These are phyloP conservation scores for Lathyrus aphaca DNA, from an alignment of 306 rosid genomes.

Conservation along the genomic window DNA sequence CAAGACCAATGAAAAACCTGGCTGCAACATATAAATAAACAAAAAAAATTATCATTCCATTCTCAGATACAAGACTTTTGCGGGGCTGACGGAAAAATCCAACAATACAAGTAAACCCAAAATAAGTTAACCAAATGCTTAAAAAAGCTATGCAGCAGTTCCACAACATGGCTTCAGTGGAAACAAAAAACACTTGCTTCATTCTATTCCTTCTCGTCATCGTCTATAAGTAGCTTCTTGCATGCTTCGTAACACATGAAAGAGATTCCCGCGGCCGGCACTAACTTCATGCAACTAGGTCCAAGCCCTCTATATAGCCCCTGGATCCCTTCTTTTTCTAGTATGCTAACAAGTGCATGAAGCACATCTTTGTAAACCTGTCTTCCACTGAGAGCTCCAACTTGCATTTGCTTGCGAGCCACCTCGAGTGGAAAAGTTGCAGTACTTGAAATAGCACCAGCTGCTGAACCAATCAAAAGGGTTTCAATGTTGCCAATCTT, in stretches of 20 bases:
- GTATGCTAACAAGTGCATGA: conserved; percentile 84
- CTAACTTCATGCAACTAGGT: conserved; percentile 96
- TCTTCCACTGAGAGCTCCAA: conserved; percentile 84
- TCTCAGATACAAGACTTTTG: conserved; percentile 33
- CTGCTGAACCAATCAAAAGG: conserved; percentile 89
- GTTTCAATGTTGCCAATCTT: conserved; percentile 92
- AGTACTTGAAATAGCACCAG: conserved; percentile 89
- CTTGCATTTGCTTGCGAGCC: conserved; percentile 99
- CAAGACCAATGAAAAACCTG: conserved; percentile 8
- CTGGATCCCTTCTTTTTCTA: conserved; percentile 73
- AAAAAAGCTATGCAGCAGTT: conserved; percentile 27
- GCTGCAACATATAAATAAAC: not conserved
- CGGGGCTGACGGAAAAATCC: conserved; percentile 15
- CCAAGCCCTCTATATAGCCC: conserved; percentile 89
- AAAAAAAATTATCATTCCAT: conserved; percentile 27
- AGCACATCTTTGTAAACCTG: conserved; percentile 75
- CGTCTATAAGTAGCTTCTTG: conserved; percentile 78
- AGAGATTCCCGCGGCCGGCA: conserved; percentile 96
- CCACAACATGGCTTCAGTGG: conserved; percentile 18
- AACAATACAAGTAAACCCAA: conserved; percentile 31
- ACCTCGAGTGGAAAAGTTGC: conserved; percentile 98
- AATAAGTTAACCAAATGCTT: conserved; percentile 26
- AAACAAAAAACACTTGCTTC: not conserved
- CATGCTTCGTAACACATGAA: conserved; percentile 99
- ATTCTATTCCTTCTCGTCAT: conserved; percentile 56